Evolutionary conservation across 2,329 filamentous ascomycete genomes (phyloP), one percentile per base, ranked within the genome.

Genomic region (Colletotrichum orchidophilum): DNA sequence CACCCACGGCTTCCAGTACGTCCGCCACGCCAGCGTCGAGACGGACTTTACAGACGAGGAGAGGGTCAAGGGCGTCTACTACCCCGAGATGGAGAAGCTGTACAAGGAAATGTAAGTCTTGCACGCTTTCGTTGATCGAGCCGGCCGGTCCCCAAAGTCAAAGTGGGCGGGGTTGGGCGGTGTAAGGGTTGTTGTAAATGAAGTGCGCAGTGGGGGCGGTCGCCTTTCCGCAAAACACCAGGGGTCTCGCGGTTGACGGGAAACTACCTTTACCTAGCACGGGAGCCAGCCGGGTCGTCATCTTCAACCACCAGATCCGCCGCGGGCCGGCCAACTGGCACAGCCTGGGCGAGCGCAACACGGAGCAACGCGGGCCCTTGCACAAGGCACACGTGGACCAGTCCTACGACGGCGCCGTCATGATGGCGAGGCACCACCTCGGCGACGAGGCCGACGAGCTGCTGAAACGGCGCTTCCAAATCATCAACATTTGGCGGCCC

Each of bases 261-360:
- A n/a, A 46, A 46, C 15, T 15, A 46, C 53, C 15, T n/a, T n/a
- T n/a, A 46, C 42, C 35, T 55, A 79, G 78, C n/a, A 79, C 77
- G 11, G 77, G 77, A 9, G 78, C 77, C 29, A 68, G 61, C 11
- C 73, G 73, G 15, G 75, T 80, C 57, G 72, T 76, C 55, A 75
- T 78, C 60, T 80, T 79, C 57, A 78, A 79, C 64, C 75, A 78
- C 67, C 77, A 75, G n/a, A 75, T 78, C 58, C 78, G 78, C 15
- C 78, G 75, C 35, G 74, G 73, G 6, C 77, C 78, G 18, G 75
- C 76, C 5, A 74, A 79, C 54, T 93, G 91, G 90, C 87, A 89
- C 76, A 92, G 91, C 75, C 73, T 90, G 85, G 86, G 88, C 84
- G 50, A 89, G 87, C 1, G 90, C 90, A 87, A 84, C 79, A 71